Evolutionary conservation across 768 basidiomycete genomes (phyloP).

Genomic region (Boletales sp.): DNA sequence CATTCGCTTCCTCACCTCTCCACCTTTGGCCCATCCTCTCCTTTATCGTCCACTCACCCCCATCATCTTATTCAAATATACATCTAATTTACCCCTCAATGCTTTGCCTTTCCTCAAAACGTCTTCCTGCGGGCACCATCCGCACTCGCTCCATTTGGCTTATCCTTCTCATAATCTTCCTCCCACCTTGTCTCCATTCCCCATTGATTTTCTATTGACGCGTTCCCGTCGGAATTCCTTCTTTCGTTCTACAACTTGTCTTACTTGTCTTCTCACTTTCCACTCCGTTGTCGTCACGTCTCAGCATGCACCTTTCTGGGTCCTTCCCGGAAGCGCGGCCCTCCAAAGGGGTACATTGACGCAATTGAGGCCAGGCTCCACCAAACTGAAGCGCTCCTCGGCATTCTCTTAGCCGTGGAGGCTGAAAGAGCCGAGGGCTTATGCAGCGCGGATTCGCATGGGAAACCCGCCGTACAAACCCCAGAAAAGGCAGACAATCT

Average conservation of each 20-base stretch:
- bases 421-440: conserved; percentile 19
- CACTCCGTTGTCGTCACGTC: neutral
- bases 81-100: conserved; percentile 6
- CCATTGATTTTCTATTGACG: no score
- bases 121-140: neutral
- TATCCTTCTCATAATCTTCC: conserved; percentile 17
- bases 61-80: neutral
- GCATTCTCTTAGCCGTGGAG: conserved; percentile 62
- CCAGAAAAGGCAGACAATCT: conserved; percentile 14
- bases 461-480: conserved; percentile 1
- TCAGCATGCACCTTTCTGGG: conserved; percentile 76
- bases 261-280: no score
- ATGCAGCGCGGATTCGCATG: conserved; percentile 33
- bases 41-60: neutral
- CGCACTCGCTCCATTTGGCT: conserved; percentile 10
- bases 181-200: conserved; percentile 10
- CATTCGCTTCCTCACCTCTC: no score
- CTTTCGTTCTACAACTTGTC: conserved; percentile 4
- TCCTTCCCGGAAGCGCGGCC: conserved; percentile 79
- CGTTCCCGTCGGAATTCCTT: conserved; percentile 4
- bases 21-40: no score
- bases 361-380: conserved; percentile 90
- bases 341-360: conserved; percentile 93
- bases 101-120: no score
- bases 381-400: conserved; percentile 86